phyloP scores from a whole-genome alignment of 768 basidiomycete species.

The Rhizopogon sp. region DNA sequence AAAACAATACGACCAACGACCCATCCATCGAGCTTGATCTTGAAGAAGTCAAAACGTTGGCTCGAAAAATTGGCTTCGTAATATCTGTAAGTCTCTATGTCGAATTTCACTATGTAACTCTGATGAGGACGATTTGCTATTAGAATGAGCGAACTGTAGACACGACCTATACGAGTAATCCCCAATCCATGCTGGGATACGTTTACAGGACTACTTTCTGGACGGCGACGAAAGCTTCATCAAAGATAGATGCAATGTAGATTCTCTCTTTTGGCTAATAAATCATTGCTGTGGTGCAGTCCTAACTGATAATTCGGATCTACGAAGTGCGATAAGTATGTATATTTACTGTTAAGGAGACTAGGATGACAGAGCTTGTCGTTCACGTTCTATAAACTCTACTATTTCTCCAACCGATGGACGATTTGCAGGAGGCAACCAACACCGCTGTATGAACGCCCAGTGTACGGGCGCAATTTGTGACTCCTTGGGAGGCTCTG shows the following conservation, averaged over 20 bases:
- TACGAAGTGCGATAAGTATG: too few species aligned
- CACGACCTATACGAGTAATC: slow-evolving; percentile 84
- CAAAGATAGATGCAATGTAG: background rate
- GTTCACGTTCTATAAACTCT: too few species aligned
- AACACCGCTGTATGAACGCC: too few species aligned
- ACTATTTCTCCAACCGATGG: too few species aligned
- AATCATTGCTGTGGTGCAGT: background rate
- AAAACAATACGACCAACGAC: slow-evolving; percentile 80
- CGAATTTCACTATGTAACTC: background rate
- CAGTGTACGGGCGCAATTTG: too few species aligned
- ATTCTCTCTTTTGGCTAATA: background rate
- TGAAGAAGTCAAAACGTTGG: slow-evolving; percentile 82
- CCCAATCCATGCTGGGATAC: slow-evolving; percentile 77
- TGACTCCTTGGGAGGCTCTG: too few species aligned
- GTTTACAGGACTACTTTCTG: slow-evolving; percentile 83
- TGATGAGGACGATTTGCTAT: background rate
- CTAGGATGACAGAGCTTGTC: too few species aligned
- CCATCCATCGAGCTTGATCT: slow-evolving; percentile 83
- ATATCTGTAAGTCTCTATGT: slow-evolving; percentile 53
- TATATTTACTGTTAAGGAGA: too few species aligned
- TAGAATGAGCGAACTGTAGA: slow-evolving; percentile 79
- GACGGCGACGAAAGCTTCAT: slow-evolving; percentile 52
- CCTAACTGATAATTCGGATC: background rate
- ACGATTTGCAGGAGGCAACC: too few species aligned
- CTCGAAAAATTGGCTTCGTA: slow-evolving; percentile 72